Base-by-base conservation (phyloP, 2,329 filamentous ascomycete species). In the Aspergillus sergii region DNA sequence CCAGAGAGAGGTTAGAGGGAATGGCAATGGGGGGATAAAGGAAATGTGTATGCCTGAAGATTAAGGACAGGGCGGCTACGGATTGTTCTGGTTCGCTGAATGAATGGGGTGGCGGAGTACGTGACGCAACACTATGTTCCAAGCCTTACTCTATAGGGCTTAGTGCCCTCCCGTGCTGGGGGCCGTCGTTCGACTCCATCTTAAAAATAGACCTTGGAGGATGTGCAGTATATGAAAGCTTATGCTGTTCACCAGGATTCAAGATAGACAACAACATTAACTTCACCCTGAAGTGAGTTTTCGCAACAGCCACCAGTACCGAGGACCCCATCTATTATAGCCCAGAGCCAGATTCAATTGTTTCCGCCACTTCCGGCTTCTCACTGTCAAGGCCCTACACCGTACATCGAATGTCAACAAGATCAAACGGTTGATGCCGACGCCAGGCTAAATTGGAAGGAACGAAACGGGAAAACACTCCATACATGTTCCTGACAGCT, bases 1-100 rank as follows among this genome's bases (percentile, higher is more conserved):
- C 45, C 46, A 57, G 11, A 56, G 61, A 21, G 50, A 48, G 55
- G 30, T 21, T 30, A 41, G 39, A 55, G 63, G 59, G 50, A 41
- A 43, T 58, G 58, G 56, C 53, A 59, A 21, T 41, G 54, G 46
- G 11, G 45, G 61, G 26, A 39, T 54, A 36, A 54, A 36, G 32
- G 51, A 55, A 48, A 51, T 51, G 48, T 32, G 48, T 32, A 32
- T 36, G 51, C 51, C 51, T 55, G 51, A 55, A 39, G 34, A 39
- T 26, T 39, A 26, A 39, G 51, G 51, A 9, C 51, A 39, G 32
- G 32, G 34, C 51, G 51, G 30, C 48, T 51, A 32, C 1, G 28
- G 28, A 32, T 19, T 23, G 14, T 41, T 55, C 32, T 55, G 51
- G 51, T 55, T 55, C 16, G 51, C 21, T 26, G 51, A 23, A 9